These are phyloP conservation scores for Trypanosoma melophagium DNA, from an alignment of 208 protist species.

Conservation along the genomic window DNA sequence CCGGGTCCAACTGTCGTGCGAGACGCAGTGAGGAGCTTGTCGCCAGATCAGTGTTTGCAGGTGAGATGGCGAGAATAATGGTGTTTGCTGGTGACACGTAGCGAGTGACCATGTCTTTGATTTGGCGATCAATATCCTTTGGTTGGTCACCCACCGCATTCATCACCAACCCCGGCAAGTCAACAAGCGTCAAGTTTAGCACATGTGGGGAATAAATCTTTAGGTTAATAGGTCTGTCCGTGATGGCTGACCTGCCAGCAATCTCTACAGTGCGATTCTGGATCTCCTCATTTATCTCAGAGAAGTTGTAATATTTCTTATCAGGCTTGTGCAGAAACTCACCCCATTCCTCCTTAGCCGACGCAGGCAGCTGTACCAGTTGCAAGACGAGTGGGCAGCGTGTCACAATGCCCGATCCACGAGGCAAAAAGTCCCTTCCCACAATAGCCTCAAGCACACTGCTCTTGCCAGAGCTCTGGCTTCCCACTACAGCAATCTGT, in stretches of 20 bases:
- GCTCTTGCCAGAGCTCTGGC: slow-evolving; percentile 95
- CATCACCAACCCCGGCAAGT: slow-evolving; percentile 99
- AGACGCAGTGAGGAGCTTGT: slow-evolving; percentile 98
- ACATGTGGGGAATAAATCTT: slow-evolving; percentile 95
- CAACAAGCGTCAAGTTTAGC: slow-evolving; percentile 99
- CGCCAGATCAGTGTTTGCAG: slow-evolving; percentile 99
- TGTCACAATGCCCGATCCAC: slow-evolving; percentile 99
- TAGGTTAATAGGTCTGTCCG: slow-evolving; percentile 96
- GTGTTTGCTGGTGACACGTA: slow-evolving; percentile 97
- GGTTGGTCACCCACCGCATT: slow-evolving; percentile 98
- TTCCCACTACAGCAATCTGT: slow-evolving; percentile 99
- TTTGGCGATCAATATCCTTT: slow-evolving; percentile 96
- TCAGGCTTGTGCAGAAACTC: slow-evolving; percentile 90
- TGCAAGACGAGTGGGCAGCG: slow-evolving; percentile 98
- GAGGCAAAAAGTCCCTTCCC: slow-evolving; percentile 98
- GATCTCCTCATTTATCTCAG: slow-evolving; percentile 96
- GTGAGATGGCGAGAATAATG: slow-evolving; percentile 98
- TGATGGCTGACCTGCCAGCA: slow-evolving; percentile 95
- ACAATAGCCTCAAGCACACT: slow-evolving; percentile 99
- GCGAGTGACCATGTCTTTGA: slow-evolving; percentile 96
- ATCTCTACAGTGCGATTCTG: slow-evolving; percentile 95
- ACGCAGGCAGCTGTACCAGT: slow-evolving; percentile 89
- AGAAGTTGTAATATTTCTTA: slow-evolving; percentile 95
- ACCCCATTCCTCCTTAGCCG: slow-evolving; percentile 71
- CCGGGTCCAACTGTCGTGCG: slow-evolving; percentile 96